Evolutionary conservation across 2,329 filamentous ascomycete species (phyloP), one percentile per base, ranked within the genome.

Genomic region (Fusarium sambucinum): DNA sequence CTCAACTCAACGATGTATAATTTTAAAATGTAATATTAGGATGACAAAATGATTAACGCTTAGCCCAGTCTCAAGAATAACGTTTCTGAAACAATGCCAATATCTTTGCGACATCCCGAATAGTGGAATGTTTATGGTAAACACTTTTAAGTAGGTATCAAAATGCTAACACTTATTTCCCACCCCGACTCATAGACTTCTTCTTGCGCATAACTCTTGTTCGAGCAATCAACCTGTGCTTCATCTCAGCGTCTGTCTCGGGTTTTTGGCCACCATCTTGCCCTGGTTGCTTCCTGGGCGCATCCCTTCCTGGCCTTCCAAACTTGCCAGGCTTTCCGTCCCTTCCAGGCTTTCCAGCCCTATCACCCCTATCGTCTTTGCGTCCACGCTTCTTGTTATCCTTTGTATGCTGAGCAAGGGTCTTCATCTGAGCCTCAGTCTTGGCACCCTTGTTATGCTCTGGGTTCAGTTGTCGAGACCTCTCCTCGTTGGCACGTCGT

Each of bases 131-230:
- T 41, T 52, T 52, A 58, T 52, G 38, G 25, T 32, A 69, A 66
- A 60, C 55, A 59, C 50, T 42, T 69, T 62, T 66, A 66, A 55
- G 40, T 47, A 64, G 52, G 58, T 61, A 72, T 72, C 55, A 62
- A 57, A 35, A 57, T 59, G 45, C 55, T 55, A 58, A 33, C 54
- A 46, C 59, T 68, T 41, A 78, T 33, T 73, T 74, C 67, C 75
- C 77, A 32, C 75, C 76, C 48, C 81, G 79, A 13, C 74, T 68
- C 17, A 77, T 71, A 8, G 81, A 80, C 81, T 88, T 89, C 80
- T 90, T 91, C 79, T 91, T 91, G 61, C 93, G 88, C 83, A 91
- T 87, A 82, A 91, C 87, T 66, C 93, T 86, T 83, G 97, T 97
- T 79, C 92, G 90, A 48, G 89, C 90, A 78, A 97, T 96, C 75